These are phyloP conservation scores for Xerophyta viscosa DNA, from an alignment of 106 monocot species.

Conservation along the genomic window DNA sequence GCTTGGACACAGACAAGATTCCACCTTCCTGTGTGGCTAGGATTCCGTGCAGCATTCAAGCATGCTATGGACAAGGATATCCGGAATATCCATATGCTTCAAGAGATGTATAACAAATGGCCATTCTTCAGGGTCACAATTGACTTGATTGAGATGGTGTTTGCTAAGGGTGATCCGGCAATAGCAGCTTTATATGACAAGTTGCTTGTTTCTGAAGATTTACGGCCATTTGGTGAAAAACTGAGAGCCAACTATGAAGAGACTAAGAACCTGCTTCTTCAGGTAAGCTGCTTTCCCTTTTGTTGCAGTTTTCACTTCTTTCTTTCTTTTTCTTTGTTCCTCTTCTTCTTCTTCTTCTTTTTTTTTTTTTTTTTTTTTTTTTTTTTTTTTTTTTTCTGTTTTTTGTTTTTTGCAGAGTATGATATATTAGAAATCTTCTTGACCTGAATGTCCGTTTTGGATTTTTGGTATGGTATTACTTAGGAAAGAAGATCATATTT, in stretches of 20 bases:
- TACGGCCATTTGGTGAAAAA: slow-evolving; percentile 69
- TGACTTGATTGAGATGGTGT: slow-evolving; percentile 98
- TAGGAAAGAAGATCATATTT: too few species aligned
- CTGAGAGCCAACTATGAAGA: slow-evolving; percentile 69
- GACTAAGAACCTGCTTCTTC: slow-evolving; percentile 85
- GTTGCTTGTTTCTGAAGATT: slow-evolving; percentile 75
- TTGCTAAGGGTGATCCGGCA: slow-evolving; percentile 90
- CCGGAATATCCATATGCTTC: slow-evolving; percentile 53
- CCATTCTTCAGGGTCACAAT: slow-evolving; percentile 97
- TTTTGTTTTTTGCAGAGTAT: too few species aligned
- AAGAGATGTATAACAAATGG: slow-evolving; percentile 96
- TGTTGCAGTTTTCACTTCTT: neutral
- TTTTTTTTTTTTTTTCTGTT: too few species aligned
- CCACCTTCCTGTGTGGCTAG: slow-evolving; percentile 99
- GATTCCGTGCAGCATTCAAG: slow-evolving; percentile 86
- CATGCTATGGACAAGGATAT: slow-evolving; percentile 58
- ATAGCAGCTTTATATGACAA: slow-evolving; percentile 94
- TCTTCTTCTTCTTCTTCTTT: too few species aligned
- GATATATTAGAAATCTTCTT: too few species aligned
- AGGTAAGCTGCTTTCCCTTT: slow-evolving; percentile 33
- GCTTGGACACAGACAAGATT: slow-evolving; percentile 99
- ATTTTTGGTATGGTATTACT: too few species aligned
- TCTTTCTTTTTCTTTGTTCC: neutral
- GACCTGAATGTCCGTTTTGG: too few species aligned
- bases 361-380: too few species aligned